Evolutionary conservation across 768 basidiomycete species (phyloP), one percentile per base, ranked within the genome.

Genomic region (Mycena polygramma): DNA sequence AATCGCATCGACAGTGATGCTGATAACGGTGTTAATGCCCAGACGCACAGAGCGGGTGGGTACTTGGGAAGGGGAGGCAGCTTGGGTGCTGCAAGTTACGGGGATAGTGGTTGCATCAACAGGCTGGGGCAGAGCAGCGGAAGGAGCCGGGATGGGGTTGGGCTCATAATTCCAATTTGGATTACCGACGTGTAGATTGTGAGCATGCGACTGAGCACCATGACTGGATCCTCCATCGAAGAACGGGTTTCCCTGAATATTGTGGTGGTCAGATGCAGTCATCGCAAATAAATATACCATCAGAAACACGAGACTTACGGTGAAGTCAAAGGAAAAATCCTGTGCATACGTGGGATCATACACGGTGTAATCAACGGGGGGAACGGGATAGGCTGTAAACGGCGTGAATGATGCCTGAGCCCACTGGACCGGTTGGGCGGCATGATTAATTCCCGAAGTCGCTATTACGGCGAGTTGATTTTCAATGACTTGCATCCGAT

Each of bases 21-120:
- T 57, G 2, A 63, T 22, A 24, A 13, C 2, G 4, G 48, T 57
- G 13, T 49, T n/a, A 17, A 52, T 20, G 4, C 61, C 68, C 8
- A 69, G 20, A 4, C 0, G 48, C 13, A 69, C 2, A 7, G 53
- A n/a, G 20, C 61, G 68, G 1, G 54, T 26, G 6, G 45, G 36
- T 20, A 43, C 2, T 63, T 57, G 5, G 63, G 73, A 17, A 68
- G 37, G 14, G 41, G 77, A 75, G 11, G 68, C 54, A 5, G 71
- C 74, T 51, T 69, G 30, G 2, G 30, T 30, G 30, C 30, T 30
- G 30, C 30, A 30, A 30, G 30, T 30, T 6, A 6, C 2, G 30
- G 30, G 6, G 30, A 30, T 6, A 30, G 30, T 6, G 30, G 30
- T 30, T 30, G 30, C 2, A 30, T 30, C 30, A 6, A 2, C 30